Conservation (phyloP, 164 flowering plant species). For the Piper betle region DNA sequence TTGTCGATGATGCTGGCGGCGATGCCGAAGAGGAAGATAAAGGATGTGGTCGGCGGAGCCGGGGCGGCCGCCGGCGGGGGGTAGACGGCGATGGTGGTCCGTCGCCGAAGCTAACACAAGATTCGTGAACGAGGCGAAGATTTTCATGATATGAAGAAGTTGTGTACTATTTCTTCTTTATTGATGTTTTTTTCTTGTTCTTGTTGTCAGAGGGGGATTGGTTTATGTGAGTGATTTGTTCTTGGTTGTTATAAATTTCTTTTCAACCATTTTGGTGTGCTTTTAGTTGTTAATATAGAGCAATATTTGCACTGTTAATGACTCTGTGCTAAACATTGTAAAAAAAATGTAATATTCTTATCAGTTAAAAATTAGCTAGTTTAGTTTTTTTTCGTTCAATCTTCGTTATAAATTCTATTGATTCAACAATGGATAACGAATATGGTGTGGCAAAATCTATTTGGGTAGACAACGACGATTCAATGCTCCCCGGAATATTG, state of each 20-base stretch:
- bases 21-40: slow-evolving; percentile 69
- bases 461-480: too few relatives aligned
- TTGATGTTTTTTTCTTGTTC: not conserved
- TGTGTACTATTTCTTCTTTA: too few relatives aligned
- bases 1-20: slow-evolving; percentile 89
- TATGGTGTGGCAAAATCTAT: too few relatives aligned
- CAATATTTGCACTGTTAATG: not conserved
- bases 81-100: slow-evolving; percentile 12
- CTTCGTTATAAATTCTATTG: too few relatives aligned
- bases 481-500: too few relatives aligned
- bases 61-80: slow-evolving; percentile 9
- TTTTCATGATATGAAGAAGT: too few relatives aligned
- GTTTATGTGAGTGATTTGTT: slow-evolving; percentile 22
- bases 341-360: too few relatives aligned
- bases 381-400: too few relatives aligned
- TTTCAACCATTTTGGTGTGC: slow-evolving; percentile 10
- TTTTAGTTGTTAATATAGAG: not conserved
- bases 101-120: slow-evolving; percentile 7
- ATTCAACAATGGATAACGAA: too few relatives aligned
- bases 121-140: slow-evolving; percentile 39
- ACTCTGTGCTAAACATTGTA: too few relatives aligned
- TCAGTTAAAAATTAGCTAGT: too few relatives aligned
- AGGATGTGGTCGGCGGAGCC: slow-evolving; percentile 12
- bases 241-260: slow-evolving; percentile 2
- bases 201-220: slow-evolving; percentile 22